phyloP scores from a whole-genome alignment of 2,329 filamentous ascomycete genomes.

The Rhinocladiella mackenziei region DNA sequence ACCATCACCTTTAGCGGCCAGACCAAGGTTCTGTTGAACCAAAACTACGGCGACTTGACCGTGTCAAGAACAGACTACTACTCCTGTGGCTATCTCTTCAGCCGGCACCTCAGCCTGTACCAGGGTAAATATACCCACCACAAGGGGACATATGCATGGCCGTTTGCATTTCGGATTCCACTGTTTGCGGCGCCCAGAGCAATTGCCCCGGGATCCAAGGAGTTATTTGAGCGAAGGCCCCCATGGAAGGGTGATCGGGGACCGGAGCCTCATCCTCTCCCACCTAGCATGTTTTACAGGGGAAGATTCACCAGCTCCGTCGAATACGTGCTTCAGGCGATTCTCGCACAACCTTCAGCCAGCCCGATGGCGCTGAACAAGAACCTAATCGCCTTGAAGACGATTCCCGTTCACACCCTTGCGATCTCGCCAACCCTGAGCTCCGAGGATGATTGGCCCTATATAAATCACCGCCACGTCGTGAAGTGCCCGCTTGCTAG shows the following conservation, averaged over 20 bases:
- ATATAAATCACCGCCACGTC: slow-evolving; percentile 7
- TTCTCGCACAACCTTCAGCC: neutral
- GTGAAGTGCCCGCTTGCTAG: neutral
- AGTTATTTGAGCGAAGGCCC: slow-evolving; percentile 4
- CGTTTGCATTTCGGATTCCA: slow-evolving; percentile 18
- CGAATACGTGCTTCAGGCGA: slow-evolving; percentile 10
- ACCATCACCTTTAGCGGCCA: slow-evolving; percentile 10
- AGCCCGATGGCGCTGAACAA: neutral
- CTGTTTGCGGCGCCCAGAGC: slow-evolving; percentile 11
- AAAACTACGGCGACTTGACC: slow-evolving; percentile 13
- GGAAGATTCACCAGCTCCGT: slow-evolving; percentile 10
- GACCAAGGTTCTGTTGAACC: slow-evolving; percentile 11
- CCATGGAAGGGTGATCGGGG: slow-evolving; percentile 13
- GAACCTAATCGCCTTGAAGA: neutral
- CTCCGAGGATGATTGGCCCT: slow-evolving; percentile 4
- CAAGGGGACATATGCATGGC: slow-evolving; percentile 15
- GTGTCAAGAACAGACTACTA: slow-evolving; percentile 3
- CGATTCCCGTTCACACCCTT: neutral
- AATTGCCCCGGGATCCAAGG: slow-evolving; percentile 4
- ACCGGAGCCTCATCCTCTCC: slow-evolving; percentile 12
- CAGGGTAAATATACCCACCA: slow-evolving; percentile 3
- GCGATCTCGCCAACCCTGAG: too few species aligned
- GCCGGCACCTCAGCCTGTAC: slow-evolving; percentile 9
- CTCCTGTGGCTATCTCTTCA: slow-evolving; percentile 10
- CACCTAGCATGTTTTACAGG: slow-evolving; percentile 8